Evolutionary conservation across 164 flowering plant genomes (phyloP).

Genomic region (Vitis rotundifolia): DNA sequence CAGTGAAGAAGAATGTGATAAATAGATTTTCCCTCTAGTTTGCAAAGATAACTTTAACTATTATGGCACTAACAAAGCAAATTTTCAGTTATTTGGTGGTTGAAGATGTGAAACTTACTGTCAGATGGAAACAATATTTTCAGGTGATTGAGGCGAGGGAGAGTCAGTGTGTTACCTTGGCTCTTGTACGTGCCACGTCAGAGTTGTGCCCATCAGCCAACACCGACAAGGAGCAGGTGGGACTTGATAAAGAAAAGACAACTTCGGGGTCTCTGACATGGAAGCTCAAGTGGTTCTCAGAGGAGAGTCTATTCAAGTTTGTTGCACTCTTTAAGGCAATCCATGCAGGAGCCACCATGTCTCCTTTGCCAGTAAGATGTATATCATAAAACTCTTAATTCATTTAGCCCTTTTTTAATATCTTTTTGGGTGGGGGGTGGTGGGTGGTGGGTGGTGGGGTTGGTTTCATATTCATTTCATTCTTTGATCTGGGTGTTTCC

Average conservation of each 20-base stretch:
- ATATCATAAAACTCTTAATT: conserved; percentile 15
- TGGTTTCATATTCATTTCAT: conserved; percentile 38
- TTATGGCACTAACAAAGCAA: too few relatives aligned
- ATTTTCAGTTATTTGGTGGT: too few relatives aligned
- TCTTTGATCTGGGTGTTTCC: conserved; percentile 25
- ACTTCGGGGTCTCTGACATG: conserved; percentile 31
- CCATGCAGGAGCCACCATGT: conserved; percentile 36
- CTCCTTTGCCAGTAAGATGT: conserved; percentile 43
- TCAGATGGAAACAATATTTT: conserved; percentile 12
- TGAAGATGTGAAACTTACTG: too few relatives aligned
- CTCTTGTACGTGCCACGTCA: conserved; percentile 25
- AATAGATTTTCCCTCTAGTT: too few relatives aligned
- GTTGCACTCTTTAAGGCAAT: conserved; percentile 61
- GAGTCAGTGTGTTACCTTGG: conserved; percentile 42
- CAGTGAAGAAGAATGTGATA: too few relatives aligned
- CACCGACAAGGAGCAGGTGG: neutral
- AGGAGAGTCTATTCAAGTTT: conserved; percentile 54
- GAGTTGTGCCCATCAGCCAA: conserved; percentile 3
- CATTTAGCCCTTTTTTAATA: neutral
- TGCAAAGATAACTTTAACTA: too few relatives aligned
- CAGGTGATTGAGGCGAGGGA: conserved; percentile 61
- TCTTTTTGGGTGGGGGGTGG: too few relatives aligned
- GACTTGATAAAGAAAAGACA: neutral
- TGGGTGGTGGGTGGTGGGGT: too few relatives aligned
- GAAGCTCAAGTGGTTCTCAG: conserved; percentile 72